Evolutionary conservation across 176 grass and related monocot species (phyloP).

Genomic region (Triticum monococcum): DNA sequence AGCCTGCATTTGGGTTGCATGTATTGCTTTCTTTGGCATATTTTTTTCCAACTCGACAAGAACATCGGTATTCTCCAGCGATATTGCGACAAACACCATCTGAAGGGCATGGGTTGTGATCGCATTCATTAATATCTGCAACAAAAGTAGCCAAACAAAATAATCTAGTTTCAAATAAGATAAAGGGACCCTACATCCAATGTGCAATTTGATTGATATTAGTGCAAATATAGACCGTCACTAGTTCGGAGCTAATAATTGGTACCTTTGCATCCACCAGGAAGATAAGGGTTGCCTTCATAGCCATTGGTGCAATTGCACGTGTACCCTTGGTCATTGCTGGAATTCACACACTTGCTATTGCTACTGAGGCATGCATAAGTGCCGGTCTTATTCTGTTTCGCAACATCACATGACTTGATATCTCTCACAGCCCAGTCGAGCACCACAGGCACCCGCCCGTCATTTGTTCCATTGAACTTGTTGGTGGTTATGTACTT

Average conservation of each 20-base stretch:
- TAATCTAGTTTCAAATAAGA: neutral
- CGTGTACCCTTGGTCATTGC: neutral
- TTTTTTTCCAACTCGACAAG: conserved; percentile 18
- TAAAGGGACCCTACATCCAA: neutral
- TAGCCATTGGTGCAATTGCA: conserved; percentile 23
- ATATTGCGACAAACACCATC: conserved; percentile 14
- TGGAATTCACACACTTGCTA: neutral
- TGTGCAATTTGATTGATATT: neutral
- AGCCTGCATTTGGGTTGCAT: neutral
- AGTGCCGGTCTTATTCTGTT: neutral
- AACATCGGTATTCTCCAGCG: neutral
- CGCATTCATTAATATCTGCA: conserved; percentile 31
- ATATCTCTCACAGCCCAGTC: neutral
- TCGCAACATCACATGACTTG: neutral
- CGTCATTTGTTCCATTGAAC: neutral
- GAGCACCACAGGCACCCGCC: neutral
- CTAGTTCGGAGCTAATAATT: neutral
- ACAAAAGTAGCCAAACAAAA: neutral
- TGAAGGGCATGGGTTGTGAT: conserved; percentile 16
- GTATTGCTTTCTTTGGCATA: neutral
- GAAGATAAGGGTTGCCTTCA: conserved; percentile 32
- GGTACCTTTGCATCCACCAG: conserved; percentile 23
- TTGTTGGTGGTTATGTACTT: neutral
- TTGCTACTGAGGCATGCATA: conserved; percentile 16
- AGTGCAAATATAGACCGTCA: neutral